Evolutionary conservation across 2,329 filamentous ascomycete species (phyloP).

Genomic region (Lecanosticta acicola): DNA sequence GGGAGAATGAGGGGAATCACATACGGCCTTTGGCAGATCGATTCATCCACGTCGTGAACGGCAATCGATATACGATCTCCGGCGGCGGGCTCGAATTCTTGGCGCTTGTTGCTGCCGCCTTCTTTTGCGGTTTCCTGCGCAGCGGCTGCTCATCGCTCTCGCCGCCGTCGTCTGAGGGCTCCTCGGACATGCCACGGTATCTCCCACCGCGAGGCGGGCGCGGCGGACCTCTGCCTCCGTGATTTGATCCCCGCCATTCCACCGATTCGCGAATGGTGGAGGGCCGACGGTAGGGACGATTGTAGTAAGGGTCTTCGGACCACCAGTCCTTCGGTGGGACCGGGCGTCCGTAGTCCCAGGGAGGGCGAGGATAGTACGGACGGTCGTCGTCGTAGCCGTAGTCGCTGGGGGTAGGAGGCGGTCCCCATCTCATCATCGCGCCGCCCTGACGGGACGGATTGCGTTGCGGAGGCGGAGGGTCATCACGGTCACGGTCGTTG

Average conservation of each 20-base stretch:
- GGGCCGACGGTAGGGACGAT: slow-evolving; percentile 22
- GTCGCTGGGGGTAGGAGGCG: slow-evolving; percentile 18
- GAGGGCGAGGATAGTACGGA: slow-evolving; percentile 17
- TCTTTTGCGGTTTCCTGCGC: slow-evolving; percentile 6
- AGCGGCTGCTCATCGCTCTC: slow-evolving; percentile 23
- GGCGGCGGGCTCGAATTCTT: slow-evolving; percentile 18
- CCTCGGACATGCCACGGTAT: slow-evolving; percentile 12
- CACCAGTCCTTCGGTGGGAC: slow-evolving; percentile 19
- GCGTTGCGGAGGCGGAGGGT: slow-evolving; percentile 14
- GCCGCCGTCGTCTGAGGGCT: slow-evolving; percentile 15
- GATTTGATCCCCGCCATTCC: slow-evolving; percentile 14
- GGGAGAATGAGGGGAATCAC: too few relatives aligned
- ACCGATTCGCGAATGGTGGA: slow-evolving; percentile 18
- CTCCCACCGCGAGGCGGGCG: slow-evolving; percentile 13
- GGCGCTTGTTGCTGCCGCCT: slow-evolving; percentile 8
- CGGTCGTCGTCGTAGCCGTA: slow-evolving; percentile 23
- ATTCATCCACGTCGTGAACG: slow-evolving; percentile 31
- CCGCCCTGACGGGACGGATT: slow-evolving; percentile 21
- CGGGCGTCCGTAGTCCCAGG: slow-evolving; percentile 22
- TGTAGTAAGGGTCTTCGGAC: slow-evolving; percentile 24
- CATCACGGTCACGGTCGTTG: slow-evolving; percentile 11
- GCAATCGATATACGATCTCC: slow-evolving; percentile 29
- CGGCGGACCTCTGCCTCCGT: slow-evolving; percentile 17
- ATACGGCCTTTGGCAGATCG: slow-evolving; percentile 27
- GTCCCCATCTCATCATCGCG: slow-evolving; percentile 23